Conservation (phyloP, 2,329 filamentous ascomycete genomes). For the Exophiala calicioides region DNA sequence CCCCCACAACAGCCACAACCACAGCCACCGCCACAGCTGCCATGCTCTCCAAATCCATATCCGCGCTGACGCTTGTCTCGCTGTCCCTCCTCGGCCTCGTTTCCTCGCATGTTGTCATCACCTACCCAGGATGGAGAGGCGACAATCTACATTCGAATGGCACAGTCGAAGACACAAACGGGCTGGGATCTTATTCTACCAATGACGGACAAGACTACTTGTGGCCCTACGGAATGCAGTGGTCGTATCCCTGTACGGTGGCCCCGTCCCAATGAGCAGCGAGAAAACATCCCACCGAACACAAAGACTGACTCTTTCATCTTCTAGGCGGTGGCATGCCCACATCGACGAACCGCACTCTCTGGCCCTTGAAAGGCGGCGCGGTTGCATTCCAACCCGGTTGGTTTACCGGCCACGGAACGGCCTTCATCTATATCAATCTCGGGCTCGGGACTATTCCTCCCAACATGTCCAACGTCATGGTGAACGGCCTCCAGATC, state of each 20-base stretch:
- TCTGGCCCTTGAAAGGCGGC: slow-evolving; percentile 85
- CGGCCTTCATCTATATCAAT: slow-evolving; percentile 86
- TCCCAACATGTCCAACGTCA: slow-evolving; percentile 80
- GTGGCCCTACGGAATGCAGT: slow-evolving; percentile 90
- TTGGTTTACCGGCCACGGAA: slow-evolving; percentile 88
- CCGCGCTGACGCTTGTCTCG: slow-evolving; percentile 32
- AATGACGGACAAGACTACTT: slow-evolving; percentile 48
- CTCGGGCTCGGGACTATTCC: slow-evolving; percentile 82
- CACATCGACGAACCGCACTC: slow-evolving; percentile 78
- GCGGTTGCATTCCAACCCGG: slow-evolving; percentile 89
- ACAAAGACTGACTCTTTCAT: slow-evolving; percentile 13
- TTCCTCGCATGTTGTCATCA: slow-evolving; percentile 71
- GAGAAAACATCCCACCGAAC: no score
- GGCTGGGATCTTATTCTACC: slow-evolving; percentile 50
- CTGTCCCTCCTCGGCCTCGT: slow-evolving; percentile 40
- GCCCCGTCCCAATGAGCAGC: no score
- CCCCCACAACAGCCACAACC: not conserved
- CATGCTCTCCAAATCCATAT: slow-evolving; percentile 23
- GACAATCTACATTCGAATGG: slow-evolving; percentile 80
- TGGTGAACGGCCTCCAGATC: slow-evolving; percentile 80
- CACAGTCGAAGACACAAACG: slow-evolving; percentile 49
- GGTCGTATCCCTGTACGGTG: slow-evolving; percentile 86
- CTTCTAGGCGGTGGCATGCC: slow-evolving; percentile 76
- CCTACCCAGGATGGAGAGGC: slow-evolving; percentile 83
- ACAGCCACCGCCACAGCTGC: slow-evolving; percentile 1